A percentile compares a stretch with the other conserved stretches of the same genome.
Evolutionary conservation across 345 rosid species (phyloP).

Genomic region (Citrus trifoliata): DNA sequence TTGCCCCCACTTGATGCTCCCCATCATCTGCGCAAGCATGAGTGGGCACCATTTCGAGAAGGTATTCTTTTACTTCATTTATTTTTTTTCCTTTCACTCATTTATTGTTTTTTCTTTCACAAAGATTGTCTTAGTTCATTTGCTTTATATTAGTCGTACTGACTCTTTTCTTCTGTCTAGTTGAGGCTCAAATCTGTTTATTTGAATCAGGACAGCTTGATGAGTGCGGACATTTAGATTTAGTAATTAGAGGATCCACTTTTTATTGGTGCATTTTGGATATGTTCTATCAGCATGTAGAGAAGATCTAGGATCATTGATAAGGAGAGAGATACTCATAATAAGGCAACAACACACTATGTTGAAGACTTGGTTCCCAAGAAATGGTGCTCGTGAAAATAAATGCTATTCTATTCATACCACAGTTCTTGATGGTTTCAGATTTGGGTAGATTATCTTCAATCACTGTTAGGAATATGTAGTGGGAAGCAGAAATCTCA

Average conservation of each 20-base stretch:
- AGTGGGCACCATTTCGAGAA: slow-evolving; percentile 88
- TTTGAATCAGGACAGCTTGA: background rate
- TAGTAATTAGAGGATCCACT: background rate
- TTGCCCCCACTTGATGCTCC: slow-evolving; percentile 99
- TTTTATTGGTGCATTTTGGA: background rate
- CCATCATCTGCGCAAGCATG: slow-evolving; percentile 93
- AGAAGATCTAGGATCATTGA: background rate
- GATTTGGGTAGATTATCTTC: background rate
- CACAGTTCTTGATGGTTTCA: background rate
- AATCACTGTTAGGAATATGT: background rate
- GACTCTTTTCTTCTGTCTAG: background rate
- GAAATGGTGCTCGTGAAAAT: background rate
- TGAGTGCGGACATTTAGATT: background rate
- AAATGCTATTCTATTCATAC: background rate
- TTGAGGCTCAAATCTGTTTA: background rate
- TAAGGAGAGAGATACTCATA: background rate
- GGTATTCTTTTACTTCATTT: slow-evolving; percentile 34
- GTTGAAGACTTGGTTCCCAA: background rate
- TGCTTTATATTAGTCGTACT: background rate
- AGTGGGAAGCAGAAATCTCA: background rate
- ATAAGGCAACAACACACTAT: background rate
- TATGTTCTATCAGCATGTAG: background rate
- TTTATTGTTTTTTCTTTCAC: background rate
- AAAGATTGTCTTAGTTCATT: background rate
- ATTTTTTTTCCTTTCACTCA: background rate